These are phyloP conservation scores for Candida incommunis DNA, from an alignment of 805 yeast genomes.

Conservation along the genomic window DNA sequence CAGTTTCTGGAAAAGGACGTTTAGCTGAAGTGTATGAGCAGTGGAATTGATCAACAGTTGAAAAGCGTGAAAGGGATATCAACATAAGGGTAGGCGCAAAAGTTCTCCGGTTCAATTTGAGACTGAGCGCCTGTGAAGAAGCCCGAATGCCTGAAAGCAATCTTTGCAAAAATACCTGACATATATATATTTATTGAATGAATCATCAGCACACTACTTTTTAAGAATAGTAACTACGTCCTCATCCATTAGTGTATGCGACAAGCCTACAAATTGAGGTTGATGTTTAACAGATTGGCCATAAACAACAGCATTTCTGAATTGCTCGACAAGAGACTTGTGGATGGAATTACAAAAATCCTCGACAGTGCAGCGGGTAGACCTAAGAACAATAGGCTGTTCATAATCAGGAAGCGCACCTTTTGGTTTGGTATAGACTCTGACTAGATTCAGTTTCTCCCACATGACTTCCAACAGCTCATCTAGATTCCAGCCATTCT, in stretches of 20 bases:
- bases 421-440: conserved; percentile 96
- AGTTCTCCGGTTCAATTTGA: no score
- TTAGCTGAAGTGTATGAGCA: no score
- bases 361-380: conserved; percentile 71
- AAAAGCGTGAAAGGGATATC: no score
- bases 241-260: conserved; percentile 79
- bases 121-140: no score
- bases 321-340: conserved; percentile 85
- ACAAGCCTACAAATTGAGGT: conserved; percentile 88
- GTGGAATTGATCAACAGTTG: no score
- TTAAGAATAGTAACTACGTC: conserved; percentile 93
- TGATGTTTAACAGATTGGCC: conserved; percentile 94
- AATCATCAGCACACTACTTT: conserved; percentile 25
- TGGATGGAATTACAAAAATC: conserved; percentile 96
- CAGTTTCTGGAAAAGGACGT: conserved; percentile 43
- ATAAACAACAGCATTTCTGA: conserved; percentile 81
- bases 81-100: no score
- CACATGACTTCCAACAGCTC: conserved; percentile 92
- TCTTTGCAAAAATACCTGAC: no score
- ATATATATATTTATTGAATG: neutral
- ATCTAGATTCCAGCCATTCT: conserved; percentile 93
- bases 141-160: no score
- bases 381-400: conserved; percentile 87
- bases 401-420: conserved; percentile 85
- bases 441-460: conserved; percentile 77